Evolutionary conservation across 2,329 filamentous ascomycete species (phyloP).

Genomic region (Hypoxylon sp.): DNA sequence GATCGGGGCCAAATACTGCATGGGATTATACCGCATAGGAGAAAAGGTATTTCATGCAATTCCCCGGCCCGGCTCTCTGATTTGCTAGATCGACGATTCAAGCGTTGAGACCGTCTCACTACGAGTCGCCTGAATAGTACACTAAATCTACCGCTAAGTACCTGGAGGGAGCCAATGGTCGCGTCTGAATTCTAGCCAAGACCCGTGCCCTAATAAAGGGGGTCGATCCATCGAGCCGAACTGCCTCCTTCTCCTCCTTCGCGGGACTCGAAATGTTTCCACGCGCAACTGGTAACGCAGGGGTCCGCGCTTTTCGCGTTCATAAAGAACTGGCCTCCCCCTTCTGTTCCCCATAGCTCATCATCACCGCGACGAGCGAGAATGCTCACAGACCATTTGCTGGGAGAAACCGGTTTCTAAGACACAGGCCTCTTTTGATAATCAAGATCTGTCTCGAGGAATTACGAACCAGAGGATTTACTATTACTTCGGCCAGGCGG

Average conservation of each 20-base stretch:
- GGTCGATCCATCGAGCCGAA: conserved; percentile 28
- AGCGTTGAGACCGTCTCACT: conserved; percentile 42
- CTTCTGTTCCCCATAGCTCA: conserved; percentile 29
- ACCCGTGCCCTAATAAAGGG: conserved; percentile 20
- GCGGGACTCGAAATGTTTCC: conserved; percentile 44
- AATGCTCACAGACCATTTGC: conserved; percentile 36
- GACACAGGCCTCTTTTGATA: conserved; percentile 18
- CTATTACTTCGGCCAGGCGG: conserved; percentile 2
- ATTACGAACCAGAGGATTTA: neutral
- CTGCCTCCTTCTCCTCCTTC: conserved; percentile 16
- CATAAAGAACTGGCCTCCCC: conserved; percentile 42
- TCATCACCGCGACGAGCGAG: conserved; percentile 25
- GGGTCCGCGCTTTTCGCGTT: conserved; percentile 47
- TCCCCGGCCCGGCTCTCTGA: conserved; percentile 31
- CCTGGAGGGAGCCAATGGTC: conserved; percentile 45
- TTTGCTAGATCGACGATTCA: conserved; percentile 28
- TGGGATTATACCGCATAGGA: conserved; percentile 23
- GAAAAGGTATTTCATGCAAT: conserved; percentile 43
- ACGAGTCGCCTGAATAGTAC: conserved; percentile 21
- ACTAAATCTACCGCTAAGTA: conserved; percentile 35
- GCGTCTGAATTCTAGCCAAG: conserved; percentile 44
- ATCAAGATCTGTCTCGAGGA: conserved; percentile 8
- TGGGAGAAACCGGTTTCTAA: conserved; percentile 22
- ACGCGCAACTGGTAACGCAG: conserved; percentile 46
- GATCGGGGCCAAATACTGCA: conserved; percentile 38